Evolutionary conservation across 2,329 filamentous ascomycete genomes (phyloP).

Genomic region (Diaporthe ilicicola): DNA sequence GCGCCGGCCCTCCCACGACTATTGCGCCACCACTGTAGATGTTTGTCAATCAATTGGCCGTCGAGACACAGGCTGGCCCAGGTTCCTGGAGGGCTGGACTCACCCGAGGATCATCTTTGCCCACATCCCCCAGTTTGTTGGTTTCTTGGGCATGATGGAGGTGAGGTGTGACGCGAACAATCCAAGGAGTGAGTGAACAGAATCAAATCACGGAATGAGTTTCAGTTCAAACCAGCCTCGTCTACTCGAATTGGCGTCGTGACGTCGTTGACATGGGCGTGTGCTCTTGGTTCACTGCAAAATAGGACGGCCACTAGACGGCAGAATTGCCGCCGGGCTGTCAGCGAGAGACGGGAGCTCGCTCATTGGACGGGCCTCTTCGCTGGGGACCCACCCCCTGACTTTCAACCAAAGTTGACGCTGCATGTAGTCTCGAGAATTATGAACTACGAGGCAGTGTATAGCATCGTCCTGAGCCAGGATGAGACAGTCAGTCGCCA

Average conservation of each 20-base stretch:
- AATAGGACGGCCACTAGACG: constrained; percentile 27
- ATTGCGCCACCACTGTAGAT: constrained; percentile 71
- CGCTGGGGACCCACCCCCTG: not conserved
- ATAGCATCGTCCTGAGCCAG: no score
- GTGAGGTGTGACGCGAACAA: not conserved
- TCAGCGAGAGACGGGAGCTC: constrained; percentile 19
- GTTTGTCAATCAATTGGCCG: constrained; percentile 33
- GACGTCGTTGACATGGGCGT: constrained; percentile 21
- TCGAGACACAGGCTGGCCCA: constrained; percentile 28
- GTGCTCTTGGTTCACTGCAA: not conserved
- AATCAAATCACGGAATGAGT: constrained; percentile 15
- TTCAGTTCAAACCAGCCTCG: constrained; percentile 13
- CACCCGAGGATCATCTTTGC: constrained; percentile 78
- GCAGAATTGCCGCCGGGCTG: constrained; percentile 24
- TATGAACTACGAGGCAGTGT: not conserved
- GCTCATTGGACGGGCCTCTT: constrained; percentile 19
- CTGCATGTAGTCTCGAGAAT: constrained; percentile 9
- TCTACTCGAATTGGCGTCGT: constrained; percentile 12
- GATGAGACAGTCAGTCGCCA: not conserved
- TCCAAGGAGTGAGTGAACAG: not conserved
- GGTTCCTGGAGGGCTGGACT: constrained; percentile 42
- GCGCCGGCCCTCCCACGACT: constrained; percentile 83
- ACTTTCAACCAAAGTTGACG: constrained; percentile 11
- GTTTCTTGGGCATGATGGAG: constrained; percentile 52
- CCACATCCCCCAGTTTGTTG: constrained; percentile 64